Evolutionary conservation across 78 protist genomes (phyloP), one percentile per base, ranked within the genome.

Genomic region (Dictyostelium intermedium): DNA sequence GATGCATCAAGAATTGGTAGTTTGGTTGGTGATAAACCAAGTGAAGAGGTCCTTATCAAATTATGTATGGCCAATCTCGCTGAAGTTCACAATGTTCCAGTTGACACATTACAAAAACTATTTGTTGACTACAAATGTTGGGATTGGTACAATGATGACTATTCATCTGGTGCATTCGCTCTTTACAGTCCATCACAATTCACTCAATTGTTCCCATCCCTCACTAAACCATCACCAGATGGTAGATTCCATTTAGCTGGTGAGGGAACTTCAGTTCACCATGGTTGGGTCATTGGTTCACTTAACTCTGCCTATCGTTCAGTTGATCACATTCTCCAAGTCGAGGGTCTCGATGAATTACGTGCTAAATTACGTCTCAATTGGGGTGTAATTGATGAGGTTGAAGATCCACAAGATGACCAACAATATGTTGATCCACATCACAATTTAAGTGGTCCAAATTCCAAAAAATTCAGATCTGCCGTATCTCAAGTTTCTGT

Each of bases 291-390:
- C 2, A 70, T 85, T 34, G 91, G 91, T 50, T 35, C 53, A 8
- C 72, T 85, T 13, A 85, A 73, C 72, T 85, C 91, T 14, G 91
- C 91, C 9, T 85, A 85, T 77, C 91, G 91, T 73, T 41, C 83
- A 2, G 91, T 85, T 35, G 91, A 85, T 25, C 91, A 85, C n/a
- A 35, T 85, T 25, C 56, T 85, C 3, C 20, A 20, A 18, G 11
- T 27, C 1, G 82, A 85, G 9, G 82, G 82, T 50, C 30, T 77
- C 6, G 35, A 69, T 4, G 43, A 43, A 0, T n/a, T 50, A 27
- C 91, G 91, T 85, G 16, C 25, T 0, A 45, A 72, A 50, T 69
- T 85, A 41, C 41, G 66, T 20, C 72, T 27, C 18, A 85, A 50
- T 35, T 85, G 91, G 91, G 91, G 91, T 34, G 18, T 69, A 6